Conservation (phyloP, 208 protist genomes). For the Phytomonas sp. region DNA sequence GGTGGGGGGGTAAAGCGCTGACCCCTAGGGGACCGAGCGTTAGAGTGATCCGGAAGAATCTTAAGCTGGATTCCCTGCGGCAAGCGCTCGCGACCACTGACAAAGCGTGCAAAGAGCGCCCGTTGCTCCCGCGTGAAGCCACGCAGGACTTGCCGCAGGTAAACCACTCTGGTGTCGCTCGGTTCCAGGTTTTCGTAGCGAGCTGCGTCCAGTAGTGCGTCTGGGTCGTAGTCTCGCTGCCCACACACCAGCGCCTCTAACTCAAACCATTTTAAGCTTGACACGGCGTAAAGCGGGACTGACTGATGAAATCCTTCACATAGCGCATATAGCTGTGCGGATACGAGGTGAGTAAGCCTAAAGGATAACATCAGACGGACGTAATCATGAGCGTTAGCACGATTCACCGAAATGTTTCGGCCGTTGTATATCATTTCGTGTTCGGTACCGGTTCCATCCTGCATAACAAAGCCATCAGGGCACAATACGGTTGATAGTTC, state of each 20-base stretch:
- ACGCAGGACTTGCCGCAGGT: constrained; percentile 72
- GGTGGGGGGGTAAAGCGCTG: constrained; percentile 20
- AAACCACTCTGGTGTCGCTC: constrained; percentile 47
- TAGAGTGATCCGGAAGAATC: constrained; percentile 58
- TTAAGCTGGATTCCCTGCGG: constrained; percentile 69
- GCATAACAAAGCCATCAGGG: constrained; percentile 59
- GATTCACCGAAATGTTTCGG: constrained; percentile 33
- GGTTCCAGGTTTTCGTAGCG: constrained; percentile 66
- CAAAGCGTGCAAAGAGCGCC: constrained; percentile 87
- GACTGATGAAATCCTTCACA: constrained; percentile 81
- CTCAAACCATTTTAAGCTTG: constrained; percentile 83
- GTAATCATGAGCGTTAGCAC: constrained; percentile 57
- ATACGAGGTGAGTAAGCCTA: constrained; percentile 40
- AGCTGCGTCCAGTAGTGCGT: constrained; percentile 72
- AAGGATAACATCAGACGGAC: constrained; percentile 37
- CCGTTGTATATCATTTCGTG: constrained; percentile 61
- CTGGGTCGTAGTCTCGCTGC: constrained; percentile 81
- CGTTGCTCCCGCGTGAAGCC: constrained; percentile 77
- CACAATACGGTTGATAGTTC: constrained; percentile 42
- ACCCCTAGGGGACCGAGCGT: constrained; percentile 4
- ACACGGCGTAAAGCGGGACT: constrained; percentile 59
- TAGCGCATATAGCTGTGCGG: constrained; percentile 55
- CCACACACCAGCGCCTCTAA: constrained; percentile 89
- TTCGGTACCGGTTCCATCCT: constrained; percentile 36
- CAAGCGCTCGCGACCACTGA: constrained; percentile 83